Base-by-base conservation (phyloP, 495 filamentous ascomycete genomes). In the Aspergillus affinis region DNA sequence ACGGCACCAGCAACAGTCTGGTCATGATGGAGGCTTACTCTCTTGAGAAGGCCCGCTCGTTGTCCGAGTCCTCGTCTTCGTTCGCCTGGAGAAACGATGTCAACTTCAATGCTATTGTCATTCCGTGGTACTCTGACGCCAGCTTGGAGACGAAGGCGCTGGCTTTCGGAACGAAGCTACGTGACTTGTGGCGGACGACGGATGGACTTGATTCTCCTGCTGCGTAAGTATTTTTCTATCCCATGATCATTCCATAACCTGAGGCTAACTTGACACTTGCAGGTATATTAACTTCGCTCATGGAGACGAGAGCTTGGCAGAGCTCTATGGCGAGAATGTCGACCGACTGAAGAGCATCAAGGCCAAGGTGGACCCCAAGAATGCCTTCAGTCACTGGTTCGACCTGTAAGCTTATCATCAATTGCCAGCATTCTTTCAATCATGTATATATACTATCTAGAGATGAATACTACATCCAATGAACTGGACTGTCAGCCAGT, bases 1-100 rank as follows among this genome's bases (percentile, higher is more conserved):
- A 41, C 36, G 12, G 12, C 36, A 41, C 36, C 36, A 41, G 36
- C 13, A 13, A 41, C 36, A 41, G 36, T 41, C 10, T 41, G 12
- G 36, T 41, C 36, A 41, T 41, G 36, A 15, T 41, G 36, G 36
- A 41, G 36, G 36, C 12, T 1, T 41, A 41, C 36, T 41, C 36
- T 13, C 36, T 41, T 4, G 12, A 41, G 36, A 15, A 41, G 36
- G 36, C 36, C 8, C 36, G 13, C 5, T 7, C 2, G 2, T 2
- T 53, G 51, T 23, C 44, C 10, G 20, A 57, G 10, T 26, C 19
- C 3, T 57, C 46, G 4, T 10, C 20, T 29, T 44, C 54, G 13
- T 57, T 32, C 36, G 51, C 51, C 26, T 53, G 51, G 51, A 53
- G 51, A 36, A 53, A 53, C 51, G n/a, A 53, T 4, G 27, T 53